These are phyloP conservation scores for Gymnopus androsaceus DNA, from an alignment of 1,284 basidiomycete species.

Conservation along the genomic window DNA sequence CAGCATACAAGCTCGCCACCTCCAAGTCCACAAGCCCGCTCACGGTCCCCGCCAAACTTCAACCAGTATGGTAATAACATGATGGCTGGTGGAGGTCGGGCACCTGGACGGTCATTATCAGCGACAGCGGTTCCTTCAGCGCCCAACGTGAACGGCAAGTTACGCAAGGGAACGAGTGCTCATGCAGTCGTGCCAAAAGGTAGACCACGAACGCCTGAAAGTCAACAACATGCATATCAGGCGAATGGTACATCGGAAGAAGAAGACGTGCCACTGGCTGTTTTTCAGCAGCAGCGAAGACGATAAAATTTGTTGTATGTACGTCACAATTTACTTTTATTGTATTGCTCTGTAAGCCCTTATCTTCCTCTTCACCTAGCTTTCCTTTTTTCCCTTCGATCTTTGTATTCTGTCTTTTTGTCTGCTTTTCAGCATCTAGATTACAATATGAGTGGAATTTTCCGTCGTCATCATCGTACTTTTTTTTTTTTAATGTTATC, in stretches of 20 bases:
- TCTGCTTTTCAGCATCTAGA: conserved; percentile 10
- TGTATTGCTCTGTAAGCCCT: neutral
- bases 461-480: neutral
- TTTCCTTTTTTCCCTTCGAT: neutral
- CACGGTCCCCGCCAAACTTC: conserved; percentile 36
- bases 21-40: conserved; percentile 31
- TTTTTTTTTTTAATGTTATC: neutral
- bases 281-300: conserved; percentile 74
- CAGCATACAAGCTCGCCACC: conserved; percentile 39
- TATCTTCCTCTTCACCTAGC: neutral
- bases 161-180: conserved; percentile 67
- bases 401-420: neutral
- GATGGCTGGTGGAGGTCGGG: conserved; percentile 35
- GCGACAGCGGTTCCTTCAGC: conserved; percentile 54
- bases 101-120: conserved; percentile 63
- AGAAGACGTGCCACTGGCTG: conserved; percentile 74
- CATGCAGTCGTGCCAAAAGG: conserved; percentile 51
- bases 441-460: conserved; percentile 7
- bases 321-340: neutral
- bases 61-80: conserved; percentile 27
- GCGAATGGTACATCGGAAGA: conserved; percentile 52
- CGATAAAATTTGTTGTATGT: conserved; percentile 26
- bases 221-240: conserved; percentile 23
- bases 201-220: conserved; percentile 43
- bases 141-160: conserved; percentile 48